A percentile compares a stretch with the other conserved stretches of the same genome.
Evolutionary conservation across 345 rosid genomes (phyloP).

Genomic region (Brassica napus): DNA sequence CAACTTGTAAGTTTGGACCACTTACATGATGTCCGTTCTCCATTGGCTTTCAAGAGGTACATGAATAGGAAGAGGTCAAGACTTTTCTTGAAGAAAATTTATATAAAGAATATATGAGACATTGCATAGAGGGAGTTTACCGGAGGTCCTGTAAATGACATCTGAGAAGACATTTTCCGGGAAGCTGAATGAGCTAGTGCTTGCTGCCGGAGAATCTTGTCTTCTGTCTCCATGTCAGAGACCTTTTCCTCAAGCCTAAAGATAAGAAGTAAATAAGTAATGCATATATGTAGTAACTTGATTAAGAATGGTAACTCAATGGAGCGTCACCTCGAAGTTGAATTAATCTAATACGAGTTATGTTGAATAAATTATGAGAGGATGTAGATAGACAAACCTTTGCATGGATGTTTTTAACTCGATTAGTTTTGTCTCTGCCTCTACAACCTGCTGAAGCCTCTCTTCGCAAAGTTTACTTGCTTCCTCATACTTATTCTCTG

Average conservation of each 20-base stretch:
- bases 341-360: no score
- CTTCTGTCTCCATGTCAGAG: constrained; percentile 81
- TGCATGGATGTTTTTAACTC: constrained; percentile 86
- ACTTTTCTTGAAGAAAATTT: neutral
- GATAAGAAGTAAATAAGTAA: constrained; percentile 21
- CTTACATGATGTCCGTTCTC: constrained; percentile 79
- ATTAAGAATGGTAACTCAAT: no score
- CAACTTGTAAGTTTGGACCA: constrained; percentile 24
- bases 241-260: constrained; percentile 82
- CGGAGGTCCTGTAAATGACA: constrained; percentile 49
- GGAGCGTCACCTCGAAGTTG: no score
- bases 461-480: neutral
- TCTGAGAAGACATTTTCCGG: constrained; percentile 58
- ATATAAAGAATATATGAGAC: constrained; percentile 7
- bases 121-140: constrained; percentile 39
- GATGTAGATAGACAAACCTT: constrained; percentile 47
- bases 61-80: constrained; percentile 28
- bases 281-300: neutral
- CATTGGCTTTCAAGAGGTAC: constrained; percentile 50
- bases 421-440: constrained; percentile 61
- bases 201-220: constrained; percentile 72
- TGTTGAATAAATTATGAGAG: neutral
- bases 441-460: neutral
- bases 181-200: constrained; percentile 51
- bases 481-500: constrained; percentile 37